These are phyloP conservation scores for Lentinula lateritia DNA, from an alignment of 768 basidiomycete species.

Conservation along the genomic window DNA sequence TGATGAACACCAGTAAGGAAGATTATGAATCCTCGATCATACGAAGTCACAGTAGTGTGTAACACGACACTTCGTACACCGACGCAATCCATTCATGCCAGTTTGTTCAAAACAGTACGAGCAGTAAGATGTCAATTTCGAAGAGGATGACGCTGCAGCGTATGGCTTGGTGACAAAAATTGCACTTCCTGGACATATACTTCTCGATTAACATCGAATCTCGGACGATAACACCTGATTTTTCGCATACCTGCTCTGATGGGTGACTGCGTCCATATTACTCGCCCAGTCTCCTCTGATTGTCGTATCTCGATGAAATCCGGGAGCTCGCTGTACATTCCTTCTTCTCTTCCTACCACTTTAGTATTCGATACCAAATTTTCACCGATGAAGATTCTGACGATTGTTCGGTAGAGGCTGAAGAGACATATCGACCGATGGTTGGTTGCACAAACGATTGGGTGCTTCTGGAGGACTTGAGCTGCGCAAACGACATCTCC, in stretches of 20 bases:
- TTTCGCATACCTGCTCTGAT: neutral
- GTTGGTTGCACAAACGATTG: constrained; percentile 31
- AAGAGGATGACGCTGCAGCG: constrained; percentile 58
- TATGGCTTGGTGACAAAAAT: constrained; percentile 57
- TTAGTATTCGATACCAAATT: neutral
- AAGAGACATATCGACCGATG: constrained; percentile 18
- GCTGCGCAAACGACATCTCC: constrained; percentile 26
- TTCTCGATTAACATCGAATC: neutral
- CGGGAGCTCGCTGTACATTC: constrained; percentile 30
- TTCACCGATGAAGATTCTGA: constrained; percentile 4
- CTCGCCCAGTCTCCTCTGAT: constrained; percentile 34
- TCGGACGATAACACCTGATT: neutral
- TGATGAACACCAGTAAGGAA: neutral
- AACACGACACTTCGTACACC: constrained; percentile 69
- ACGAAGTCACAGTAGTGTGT: constrained; percentile 77
- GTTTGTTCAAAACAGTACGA: constrained; percentile 55
- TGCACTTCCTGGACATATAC: constrained; percentile 41
- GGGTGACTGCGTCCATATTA: constrained; percentile 33
- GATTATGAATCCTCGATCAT: constrained; percentile 18
- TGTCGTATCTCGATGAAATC: constrained; percentile 32
- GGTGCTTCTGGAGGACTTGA: constrained; percentile 23
- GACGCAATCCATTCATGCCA: constrained; percentile 37
- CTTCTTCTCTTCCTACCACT: neutral
- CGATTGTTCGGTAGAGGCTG: constrained; percentile 14
- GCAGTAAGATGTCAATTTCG: constrained; percentile 58